Evolutionary conservation across 2,329 filamentous ascomycete genomes (phyloP), one percentile per base, ranked within the genome.

Genomic region (Epichloe gansuensis): DNA sequence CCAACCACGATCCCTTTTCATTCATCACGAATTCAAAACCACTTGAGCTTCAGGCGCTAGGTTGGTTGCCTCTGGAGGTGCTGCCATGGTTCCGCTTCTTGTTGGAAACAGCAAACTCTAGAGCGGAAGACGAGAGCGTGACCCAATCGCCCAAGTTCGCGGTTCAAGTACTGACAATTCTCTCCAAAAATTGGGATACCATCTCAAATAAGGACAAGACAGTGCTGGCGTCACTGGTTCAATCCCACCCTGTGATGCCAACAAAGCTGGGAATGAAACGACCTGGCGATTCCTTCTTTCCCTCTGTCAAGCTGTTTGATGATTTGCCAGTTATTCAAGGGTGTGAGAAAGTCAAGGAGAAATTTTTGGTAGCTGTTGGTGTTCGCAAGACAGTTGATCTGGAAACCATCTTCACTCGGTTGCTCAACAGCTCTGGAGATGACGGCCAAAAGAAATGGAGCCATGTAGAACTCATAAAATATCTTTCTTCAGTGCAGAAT

Each of bases 331-430:
- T 85, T 12, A 82, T 97, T 2, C 80, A 84, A 57, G 82, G 81
- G 12, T 82, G 91, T 44, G 82, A 85, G 42, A 81, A 83, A 35
- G 80, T 96, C 12, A 97, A 96, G 65, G 91, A 97, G 46, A 96
- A 94, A 65, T 88, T 98, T 56, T 69, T 98, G 44, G 72, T 78
- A 3, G 80, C 87, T 2, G 74, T 98, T 35, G 91, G 93, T 3
- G 91, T 98, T 28, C 54, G 93, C 54, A 97, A 97, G 71, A 98
- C 93, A 0, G 84, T 98, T 21, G 93, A 98, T 60, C 73, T 98
- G 2, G 89, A 89, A 35, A 91, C 94, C 34, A 94, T 98, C 34
- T 97, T 98, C 62, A 86, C 87, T 25, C 80, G 91, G 45, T 76
- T 98, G 44, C 77, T 96, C 59, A 83, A 78, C 50, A 76, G 78